Evolutionary conservation across 352 stramenopile species (phyloP), one percentile per base, ranked within the genome.

Genomic region (Pythium utonaiense): DNA sequence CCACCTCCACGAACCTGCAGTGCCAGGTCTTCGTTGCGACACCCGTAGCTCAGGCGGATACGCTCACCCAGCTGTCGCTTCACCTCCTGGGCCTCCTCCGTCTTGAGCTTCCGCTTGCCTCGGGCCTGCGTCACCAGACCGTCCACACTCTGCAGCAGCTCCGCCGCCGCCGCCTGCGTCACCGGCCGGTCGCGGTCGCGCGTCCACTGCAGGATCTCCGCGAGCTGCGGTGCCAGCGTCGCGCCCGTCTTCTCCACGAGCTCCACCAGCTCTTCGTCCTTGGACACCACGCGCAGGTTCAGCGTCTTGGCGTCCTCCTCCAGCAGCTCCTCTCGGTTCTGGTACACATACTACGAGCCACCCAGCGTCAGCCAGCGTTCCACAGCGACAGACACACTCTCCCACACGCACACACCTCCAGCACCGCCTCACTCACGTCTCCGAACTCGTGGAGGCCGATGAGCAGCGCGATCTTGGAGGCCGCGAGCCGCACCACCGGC

Each of bases 371-470:
- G 40, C 16, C 9, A 9, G 9, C 27, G 5, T 28, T 19, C 16
- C 47, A 31, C 22, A 19, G 13, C 19, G 4, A 51, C 42, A 21
- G n/a, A 9, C 28, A 33, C 9, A 33, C 40, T 27, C 2, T n/a
- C n/a, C n/a, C 47, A 21, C 3, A 3, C n/a, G 53, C n/a, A 30
- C 45, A 13, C 10, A 80, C 71, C 69, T 83, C 76, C 2, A 78
- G 34, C 13, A 80, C 67, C 41, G 78, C 73, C 33, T 89, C 80
- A 1, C 66, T 52, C 3, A 78, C 49, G 53, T 91, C 74, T 1
- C 77, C 79, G 52, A 79, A 93, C 63, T 88, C 83, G 56, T 93
- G 83, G 34, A 93, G 70, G 30, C 83, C 81, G 30, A 83, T 70
- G 27, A 89, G 66, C 7, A 80, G 69, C 47, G 83, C 83, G 42